A percentile compares a stretch with the other conserved stretches of the same genome.
Conservation (phyloP, 176 grass and related monocot genomes). For the Tuctoria greenei region DNA sequence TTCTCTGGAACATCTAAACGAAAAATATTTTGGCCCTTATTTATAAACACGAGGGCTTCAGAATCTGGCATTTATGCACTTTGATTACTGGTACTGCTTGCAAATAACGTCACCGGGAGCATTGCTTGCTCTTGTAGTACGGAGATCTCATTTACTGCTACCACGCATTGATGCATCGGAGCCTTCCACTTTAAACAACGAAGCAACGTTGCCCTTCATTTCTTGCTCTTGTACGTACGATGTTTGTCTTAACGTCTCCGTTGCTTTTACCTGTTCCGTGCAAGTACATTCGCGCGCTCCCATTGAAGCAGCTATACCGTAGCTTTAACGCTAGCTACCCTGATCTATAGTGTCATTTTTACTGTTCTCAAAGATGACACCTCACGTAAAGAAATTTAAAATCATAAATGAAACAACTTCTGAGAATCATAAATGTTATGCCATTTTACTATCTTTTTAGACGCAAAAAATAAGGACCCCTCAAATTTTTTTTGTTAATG, state of each 20-base stretch:
- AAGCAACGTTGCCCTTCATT: neutral
- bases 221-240: no score
- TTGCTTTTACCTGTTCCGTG: slow-evolving; percentile 4
- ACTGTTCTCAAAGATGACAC: no score
- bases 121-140: neutral
- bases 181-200: slow-evolving; percentile 4
- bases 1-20: neutral
- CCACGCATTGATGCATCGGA: neutral
- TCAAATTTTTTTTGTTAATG: no score
- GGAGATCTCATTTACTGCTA: neutral
- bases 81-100: neutral
- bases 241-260: slow-evolving; percentile 1
- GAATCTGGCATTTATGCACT: neutral
- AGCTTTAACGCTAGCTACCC: neutral
- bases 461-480: no score
- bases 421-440: no score
- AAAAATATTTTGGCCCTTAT: neutral
- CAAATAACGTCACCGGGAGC: neutral
- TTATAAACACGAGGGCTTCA: neutral
- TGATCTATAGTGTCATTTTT: no score
- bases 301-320: neutral
- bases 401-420: no score
- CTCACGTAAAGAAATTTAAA: no score
- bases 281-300: neutral
- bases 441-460: no score